Evolutionary conservation across 148 eudicot species (phyloP).

Genomic region (Arbutus unedo): DNA sequence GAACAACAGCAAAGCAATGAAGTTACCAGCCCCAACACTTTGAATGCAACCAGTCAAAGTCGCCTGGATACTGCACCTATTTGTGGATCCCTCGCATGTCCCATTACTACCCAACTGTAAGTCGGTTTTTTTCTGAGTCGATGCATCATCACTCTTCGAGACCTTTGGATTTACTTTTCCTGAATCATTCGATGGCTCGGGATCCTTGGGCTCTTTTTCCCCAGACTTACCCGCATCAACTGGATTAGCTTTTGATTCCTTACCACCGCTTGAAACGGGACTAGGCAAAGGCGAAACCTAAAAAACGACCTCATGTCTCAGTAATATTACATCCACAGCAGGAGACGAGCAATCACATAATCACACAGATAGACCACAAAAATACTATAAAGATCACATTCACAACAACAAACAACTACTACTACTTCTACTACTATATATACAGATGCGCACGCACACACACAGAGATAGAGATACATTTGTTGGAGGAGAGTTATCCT

Average conservation of each 20-base stretch:
- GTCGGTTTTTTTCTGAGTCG: conserved; percentile 14
- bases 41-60: conserved; percentile 51
- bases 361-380: not conserved
- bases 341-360: not conserved
- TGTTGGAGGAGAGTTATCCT: conserved; percentile 19
- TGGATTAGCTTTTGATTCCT: conserved; percentile 11
- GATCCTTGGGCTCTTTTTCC: conserved; percentile 22
- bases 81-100: conserved; percentile 40
- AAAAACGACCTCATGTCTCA: conserved; percentile 9
- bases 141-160: conserved; percentile 1
- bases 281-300: conserved; percentile 34
- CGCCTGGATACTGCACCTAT: conserved; percentile 34
- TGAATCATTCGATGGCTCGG: conserved; percentile 10
- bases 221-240: conserved; percentile 7
- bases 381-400: not conserved
- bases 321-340: not conserved
- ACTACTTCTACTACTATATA: not conserved
- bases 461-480: conserved; percentile 13
- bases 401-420: not conserved
- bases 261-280: conserved; percentile 13
- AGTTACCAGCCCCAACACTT: conserved; percentile 36
- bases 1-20: conserved; percentile 17
- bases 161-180: conserved; percentile 10
- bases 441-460: not conserved
- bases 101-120: conserved; percentile 15